phyloP scores from a whole-genome alignment of 805 yeast species.

The Metschnikowia amazonensis region DNA sequence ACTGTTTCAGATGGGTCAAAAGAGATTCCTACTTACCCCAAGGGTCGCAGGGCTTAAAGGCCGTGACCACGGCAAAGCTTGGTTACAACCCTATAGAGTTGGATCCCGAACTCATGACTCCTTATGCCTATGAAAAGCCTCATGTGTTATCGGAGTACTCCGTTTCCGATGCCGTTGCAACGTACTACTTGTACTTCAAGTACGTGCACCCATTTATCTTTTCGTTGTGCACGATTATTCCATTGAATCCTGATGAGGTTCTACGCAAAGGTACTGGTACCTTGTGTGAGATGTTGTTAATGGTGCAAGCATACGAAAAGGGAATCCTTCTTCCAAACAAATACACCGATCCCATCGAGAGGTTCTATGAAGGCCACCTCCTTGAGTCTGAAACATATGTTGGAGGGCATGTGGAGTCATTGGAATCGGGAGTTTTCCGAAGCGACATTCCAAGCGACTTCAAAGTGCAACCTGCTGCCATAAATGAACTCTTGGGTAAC shows the following conservation, averaged over 20 bases:
- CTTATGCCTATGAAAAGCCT: conserved; percentile 92
- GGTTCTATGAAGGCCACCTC: conserved; percentile 92
- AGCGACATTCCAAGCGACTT: conserved; percentile 79
- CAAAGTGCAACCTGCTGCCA: conserved; percentile 72
- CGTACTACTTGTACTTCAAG: conserved; percentile 91
- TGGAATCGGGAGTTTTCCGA: conserved; percentile 97
- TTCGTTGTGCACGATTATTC: conserved; percentile 92
- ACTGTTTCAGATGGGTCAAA: conserved; percentile 96
- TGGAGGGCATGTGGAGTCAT: conserved; percentile 97
- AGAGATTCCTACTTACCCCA: conserved; percentile 97
- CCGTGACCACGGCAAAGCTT: conserved; percentile 91
- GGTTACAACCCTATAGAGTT: conserved; percentile 96
- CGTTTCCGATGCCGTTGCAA: conserved; percentile 98
- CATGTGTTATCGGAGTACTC: conserved; percentile 93
- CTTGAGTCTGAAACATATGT: conserved; percentile 95
- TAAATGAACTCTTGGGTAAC: conserved; percentile 73
- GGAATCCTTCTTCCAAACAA: conserved; percentile 85
- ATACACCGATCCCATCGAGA: conserved; percentile 88
- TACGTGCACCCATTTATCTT: conserved; percentile 96
- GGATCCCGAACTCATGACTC: conserved; percentile 98
- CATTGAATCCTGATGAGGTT: conserved; percentile 94
- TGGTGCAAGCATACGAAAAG: conserved; percentile 89
- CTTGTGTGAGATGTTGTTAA: conserved; percentile 91
- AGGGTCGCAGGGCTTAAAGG: conserved; percentile 97
- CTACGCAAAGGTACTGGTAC: conserved; percentile 98